phyloP scores from a whole-genome alignment of 495 filamentous ascomycete species.

The Platismatia glauca region DNA sequence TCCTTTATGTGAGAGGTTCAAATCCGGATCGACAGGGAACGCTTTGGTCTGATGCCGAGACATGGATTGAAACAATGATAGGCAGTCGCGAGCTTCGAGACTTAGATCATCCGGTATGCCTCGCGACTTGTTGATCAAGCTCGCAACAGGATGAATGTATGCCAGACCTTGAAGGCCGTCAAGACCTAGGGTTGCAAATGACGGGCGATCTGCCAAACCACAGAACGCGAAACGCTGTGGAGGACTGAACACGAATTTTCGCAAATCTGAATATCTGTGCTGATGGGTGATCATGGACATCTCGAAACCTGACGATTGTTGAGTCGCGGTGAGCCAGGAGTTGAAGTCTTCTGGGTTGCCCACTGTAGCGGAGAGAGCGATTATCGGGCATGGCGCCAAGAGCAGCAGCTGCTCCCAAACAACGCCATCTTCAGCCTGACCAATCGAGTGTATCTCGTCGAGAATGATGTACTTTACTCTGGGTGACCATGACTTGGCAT shows the following conservation, averaged over 20 bases:
- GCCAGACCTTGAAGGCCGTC: conserved; percentile 42
- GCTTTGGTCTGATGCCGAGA: conserved; percentile 37
- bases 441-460: conserved; percentile 77
- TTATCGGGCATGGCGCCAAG: conserved; percentile 65
- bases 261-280: conserved; percentile 62
- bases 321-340: conserved; percentile 55
- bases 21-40: conserved; percentile 36
- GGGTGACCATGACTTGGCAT: conserved; percentile 58
- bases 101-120: conserved; percentile 55
- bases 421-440: conserved; percentile 65
- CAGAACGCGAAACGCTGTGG: conserved; percentile 45
- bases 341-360: conserved; percentile 66
- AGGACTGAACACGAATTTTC: conserved; percentile 57
- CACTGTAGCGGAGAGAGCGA: conserved; percentile 72
- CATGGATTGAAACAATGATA: conserved; percentile 55
- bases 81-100: conserved; percentile 63
- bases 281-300: conserved; percentile 57
- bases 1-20: conserved; percentile 41
- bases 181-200: conserved; percentile 40
- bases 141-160: conserved; percentile 62
- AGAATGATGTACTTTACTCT: conserved; percentile 68
- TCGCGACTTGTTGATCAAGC: conserved; percentile 48
- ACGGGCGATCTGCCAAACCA: conserved; percentile 39
- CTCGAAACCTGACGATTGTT: conserved; percentile 46
- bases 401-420: conserved; percentile 76